A percentile compares a stretch with the other conserved stretches of the same genome.
These are phyloP conservation scores for Dendryphion nanum DNA, from an alignment of 2,329 filamentous ascomycete genomes.

Conservation along the genomic window DNA sequence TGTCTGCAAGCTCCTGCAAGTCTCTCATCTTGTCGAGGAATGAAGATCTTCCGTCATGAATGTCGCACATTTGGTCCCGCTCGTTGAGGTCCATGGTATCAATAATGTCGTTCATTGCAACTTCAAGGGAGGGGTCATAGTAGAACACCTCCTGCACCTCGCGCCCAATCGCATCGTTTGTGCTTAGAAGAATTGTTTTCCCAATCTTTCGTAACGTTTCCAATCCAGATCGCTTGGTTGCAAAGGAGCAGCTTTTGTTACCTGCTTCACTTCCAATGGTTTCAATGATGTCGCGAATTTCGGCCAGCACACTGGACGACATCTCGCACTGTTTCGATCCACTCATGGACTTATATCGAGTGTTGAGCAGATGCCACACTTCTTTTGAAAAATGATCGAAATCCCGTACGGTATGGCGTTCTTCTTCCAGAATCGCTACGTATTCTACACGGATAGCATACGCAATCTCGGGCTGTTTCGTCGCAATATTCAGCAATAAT, in stretches of 20 bases:
- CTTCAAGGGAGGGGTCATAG: not conserved
- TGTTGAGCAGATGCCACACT: slow-evolving; percentile 3
- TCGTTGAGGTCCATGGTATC: slow-evolving; percentile 1
- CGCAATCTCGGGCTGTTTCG: not conserved
- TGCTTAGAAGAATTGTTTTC: slow-evolving; percentile 5
- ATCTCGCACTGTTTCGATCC: slow-evolving; percentile 4
- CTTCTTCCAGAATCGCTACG: not conserved
- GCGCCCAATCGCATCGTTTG: slow-evolving; percentile 1
- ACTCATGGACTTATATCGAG: not conserved
- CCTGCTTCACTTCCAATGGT: slow-evolving; percentile 2
- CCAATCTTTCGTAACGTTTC: slow-evolving; percentile 8
- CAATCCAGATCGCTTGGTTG: slow-evolving; percentile 5
- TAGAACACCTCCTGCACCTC: slow-evolving; percentile 3
- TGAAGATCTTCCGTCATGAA: slow-evolving; percentile 3
- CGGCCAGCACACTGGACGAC: not conserved
- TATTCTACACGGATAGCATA: not conserved
- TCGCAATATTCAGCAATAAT: not conserved
- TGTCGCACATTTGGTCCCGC: slow-evolving; percentile 2
- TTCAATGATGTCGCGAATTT: not conserved
- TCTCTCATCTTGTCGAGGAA: slow-evolving; percentile 6
- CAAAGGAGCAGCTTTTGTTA: not conserved
- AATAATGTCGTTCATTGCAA: not conserved
- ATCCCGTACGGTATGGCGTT: not conserved
- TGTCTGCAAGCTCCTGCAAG: not conserved
- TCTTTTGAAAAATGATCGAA: slow-evolving; percentile 5